Conservation (phyloP, 2,329 filamentous ascomycete genomes). For the Cryphonectria nitschkei region DNA sequence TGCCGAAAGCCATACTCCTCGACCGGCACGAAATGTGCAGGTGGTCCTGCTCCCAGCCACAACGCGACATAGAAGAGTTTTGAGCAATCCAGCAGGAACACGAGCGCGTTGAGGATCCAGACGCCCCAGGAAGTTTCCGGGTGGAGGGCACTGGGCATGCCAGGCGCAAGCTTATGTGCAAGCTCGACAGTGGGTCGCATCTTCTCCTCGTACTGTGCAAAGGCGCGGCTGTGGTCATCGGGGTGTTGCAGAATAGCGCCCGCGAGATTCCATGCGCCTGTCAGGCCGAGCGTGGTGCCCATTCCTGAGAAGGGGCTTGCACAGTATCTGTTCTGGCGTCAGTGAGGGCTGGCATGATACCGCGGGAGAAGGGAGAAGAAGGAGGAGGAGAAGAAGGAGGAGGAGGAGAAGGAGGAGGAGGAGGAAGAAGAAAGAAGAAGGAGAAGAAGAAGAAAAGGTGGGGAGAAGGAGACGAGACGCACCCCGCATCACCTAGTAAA, state of each 20-base stretch:
- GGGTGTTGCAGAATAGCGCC: constrained; percentile 44
- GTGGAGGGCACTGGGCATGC: constrained; percentile 35
- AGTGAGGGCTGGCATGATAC: neutral
- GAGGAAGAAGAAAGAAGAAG: too few relatives aligned
- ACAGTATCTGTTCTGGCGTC: constrained; percentile 37
- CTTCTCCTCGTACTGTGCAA: constrained; percentile 45
- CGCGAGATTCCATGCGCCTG: constrained; percentile 55
- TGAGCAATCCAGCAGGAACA: constrained; percentile 8
- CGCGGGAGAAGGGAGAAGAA: neutral
- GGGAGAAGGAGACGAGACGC: neutral
- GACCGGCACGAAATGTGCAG: constrained; percentile 16
- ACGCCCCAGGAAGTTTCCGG: constrained; percentile 37
- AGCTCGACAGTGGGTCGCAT: constrained; percentile 44
- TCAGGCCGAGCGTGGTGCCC: constrained; percentile 50
- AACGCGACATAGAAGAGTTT: constrained; percentile 3
- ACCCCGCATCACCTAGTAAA: constrained; percentile 53
- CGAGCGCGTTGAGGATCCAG: constrained; percentile 31
- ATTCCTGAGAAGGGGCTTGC: constrained; percentile 52
- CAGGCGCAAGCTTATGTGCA: constrained; percentile 41
- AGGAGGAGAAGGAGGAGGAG: too few relatives aligned
- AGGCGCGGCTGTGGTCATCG: constrained; percentile 35
- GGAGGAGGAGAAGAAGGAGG: too few relatives aligned
- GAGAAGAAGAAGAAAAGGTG: too few relatives aligned
- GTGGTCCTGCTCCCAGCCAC: constrained; percentile 19
- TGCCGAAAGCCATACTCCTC: constrained; percentile 16